Percentiles rank a stretch among this genome's conserved stretches.
Evolutionary conservation across 257 asterid genomes (phyloP).

Genomic region (Scutellaria barbata): DNA sequence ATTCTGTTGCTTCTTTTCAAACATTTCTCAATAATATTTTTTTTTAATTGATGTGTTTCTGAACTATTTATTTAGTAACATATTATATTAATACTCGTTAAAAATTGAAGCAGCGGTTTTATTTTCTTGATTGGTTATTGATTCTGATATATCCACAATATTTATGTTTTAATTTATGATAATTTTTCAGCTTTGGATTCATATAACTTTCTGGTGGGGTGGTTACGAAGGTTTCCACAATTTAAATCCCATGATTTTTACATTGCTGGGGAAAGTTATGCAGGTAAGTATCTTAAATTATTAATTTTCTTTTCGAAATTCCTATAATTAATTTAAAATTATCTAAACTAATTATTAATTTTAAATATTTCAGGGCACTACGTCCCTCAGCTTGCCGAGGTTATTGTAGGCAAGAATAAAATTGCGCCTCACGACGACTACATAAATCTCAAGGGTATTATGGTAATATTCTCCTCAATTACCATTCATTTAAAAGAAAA

Average conservation of each 20-base stretch:
- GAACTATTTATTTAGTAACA: too few species aligned
- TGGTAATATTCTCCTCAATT: conserved; percentile 44
- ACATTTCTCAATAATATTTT: too few species aligned
- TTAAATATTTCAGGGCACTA: conserved; percentile 62
- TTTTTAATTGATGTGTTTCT: too few species aligned
- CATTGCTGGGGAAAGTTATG: conserved; percentile 92
- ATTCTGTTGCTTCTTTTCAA: too few species aligned
- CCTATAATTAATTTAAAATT: too few species aligned
- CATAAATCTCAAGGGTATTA: conserved; percentile 74
- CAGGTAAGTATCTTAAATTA: conserved; percentile 45
- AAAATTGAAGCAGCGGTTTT: background rate
- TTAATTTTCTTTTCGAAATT: background rate
- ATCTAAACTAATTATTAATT: background rate
- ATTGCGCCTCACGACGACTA: conserved; percentile 24
- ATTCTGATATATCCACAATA: background rate
- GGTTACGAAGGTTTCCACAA: conserved; percentile 87
- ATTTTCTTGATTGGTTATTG: background rate
- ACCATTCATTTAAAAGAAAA: too few species aligned
- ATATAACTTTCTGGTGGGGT: conserved; percentile 68
- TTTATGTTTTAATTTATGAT: background rate
- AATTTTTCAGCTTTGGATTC: conserved; percentile 78
- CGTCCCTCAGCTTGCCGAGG: conserved; percentile 80
- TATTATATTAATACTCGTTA: background rate
- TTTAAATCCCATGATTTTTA: conserved; percentile 74
- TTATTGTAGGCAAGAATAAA: conserved; percentile 58